These are phyloP conservation scores for Porphyrellus sp. DNA, from an alignment of 1,284 basidiomycete genomes.

Conservation along the genomic window DNA sequence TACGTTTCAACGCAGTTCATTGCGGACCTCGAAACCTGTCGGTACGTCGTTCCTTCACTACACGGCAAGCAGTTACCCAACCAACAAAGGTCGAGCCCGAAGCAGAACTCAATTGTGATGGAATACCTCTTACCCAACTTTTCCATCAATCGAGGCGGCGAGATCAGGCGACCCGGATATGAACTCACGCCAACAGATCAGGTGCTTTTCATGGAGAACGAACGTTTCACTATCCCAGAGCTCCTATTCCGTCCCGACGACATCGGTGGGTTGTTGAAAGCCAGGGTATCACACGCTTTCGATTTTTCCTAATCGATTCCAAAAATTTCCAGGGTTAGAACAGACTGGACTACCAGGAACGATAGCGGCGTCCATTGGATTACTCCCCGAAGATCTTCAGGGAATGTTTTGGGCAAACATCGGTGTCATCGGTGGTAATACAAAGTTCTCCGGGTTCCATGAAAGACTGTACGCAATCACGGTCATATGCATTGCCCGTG, in stretches of 20 bases:
- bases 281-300: no score
- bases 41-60: constrained; percentile 48
- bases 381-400: constrained; percentile 73
- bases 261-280: constrained; percentile 59
- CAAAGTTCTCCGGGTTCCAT: constrained; percentile 71
- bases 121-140: constrained; percentile 91
- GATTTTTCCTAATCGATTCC: constrained; percentile 4
- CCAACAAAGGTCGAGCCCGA: constrained; percentile 43
- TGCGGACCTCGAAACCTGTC: constrained; percentile 73
- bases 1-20: constrained; percentile 80
- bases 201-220: constrained; percentile 82
- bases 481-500: constrained; percentile 13
- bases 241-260: constrained; percentile 85
- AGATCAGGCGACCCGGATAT: constrained; percentile 56
- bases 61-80: constrained; percentile 17
- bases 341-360: constrained; percentile 78
- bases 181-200: constrained; percentile 65
- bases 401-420: constrained; percentile 96
- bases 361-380: constrained; percentile 70
- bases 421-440: constrained; percentile 82
- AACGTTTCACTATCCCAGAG: constrained; percentile 88
- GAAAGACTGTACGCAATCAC: constrained; percentile 61
- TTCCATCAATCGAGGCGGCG: constrained; percentile 66
- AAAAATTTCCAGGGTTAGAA: constrained; percentile 58
- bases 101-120: constrained; percentile 68